Percentiles rank a stretch among this genome's conserved stretches.
Conservation (phyloP, 768 basidiomycete genomes). For the Rhodotorula graminis region DNA sequence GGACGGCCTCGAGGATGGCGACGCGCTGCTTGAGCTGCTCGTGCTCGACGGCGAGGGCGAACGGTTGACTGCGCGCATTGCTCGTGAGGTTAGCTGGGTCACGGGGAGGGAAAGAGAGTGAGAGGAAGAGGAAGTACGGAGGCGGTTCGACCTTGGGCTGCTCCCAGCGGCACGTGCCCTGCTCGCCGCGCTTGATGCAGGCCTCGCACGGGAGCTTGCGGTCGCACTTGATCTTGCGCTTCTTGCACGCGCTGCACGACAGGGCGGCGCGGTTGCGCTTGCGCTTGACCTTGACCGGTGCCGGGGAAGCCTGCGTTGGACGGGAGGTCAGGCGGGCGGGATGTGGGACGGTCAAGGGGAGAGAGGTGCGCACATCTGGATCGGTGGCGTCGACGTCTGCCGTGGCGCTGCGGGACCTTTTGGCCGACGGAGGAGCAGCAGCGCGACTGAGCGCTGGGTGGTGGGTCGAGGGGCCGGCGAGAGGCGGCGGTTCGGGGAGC, state of each 20-base stretch:
- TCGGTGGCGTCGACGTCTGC: background rate
- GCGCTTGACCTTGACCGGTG: background rate
- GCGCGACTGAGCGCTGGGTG: too few species aligned
- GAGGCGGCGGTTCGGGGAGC: too few species aligned
- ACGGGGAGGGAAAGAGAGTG: too few species aligned
- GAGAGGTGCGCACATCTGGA: background rate
- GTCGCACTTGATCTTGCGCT: constrained; percentile 77
- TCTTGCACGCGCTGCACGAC: background rate
- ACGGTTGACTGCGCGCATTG: constrained; percentile 1
- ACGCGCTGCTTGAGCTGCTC: constrained; percentile 56
- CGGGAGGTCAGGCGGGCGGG: background rate
- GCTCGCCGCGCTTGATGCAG: constrained; percentile 72
- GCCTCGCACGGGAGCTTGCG: constrained; percentile 77
- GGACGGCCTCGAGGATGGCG: constrained; percentile 58
- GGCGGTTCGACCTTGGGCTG: constrained; percentile 63
- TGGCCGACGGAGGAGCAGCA: background rate
- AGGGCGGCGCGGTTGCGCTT: constrained; percentile 6
- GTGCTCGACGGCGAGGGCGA: constrained; percentile 11
- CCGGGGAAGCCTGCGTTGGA: background rate
- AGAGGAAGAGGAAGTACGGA: constrained; percentile 47
- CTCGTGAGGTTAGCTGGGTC: background rate
- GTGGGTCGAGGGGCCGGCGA: too few species aligned
- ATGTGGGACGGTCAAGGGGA: too few species aligned
- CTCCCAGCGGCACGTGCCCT: constrained; percentile 75
- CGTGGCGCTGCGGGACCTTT: background rate